Evolutionary conservation across 768 basidiomycete species (phyloP).

Genomic region (Glaciozyma martinii): DNA sequence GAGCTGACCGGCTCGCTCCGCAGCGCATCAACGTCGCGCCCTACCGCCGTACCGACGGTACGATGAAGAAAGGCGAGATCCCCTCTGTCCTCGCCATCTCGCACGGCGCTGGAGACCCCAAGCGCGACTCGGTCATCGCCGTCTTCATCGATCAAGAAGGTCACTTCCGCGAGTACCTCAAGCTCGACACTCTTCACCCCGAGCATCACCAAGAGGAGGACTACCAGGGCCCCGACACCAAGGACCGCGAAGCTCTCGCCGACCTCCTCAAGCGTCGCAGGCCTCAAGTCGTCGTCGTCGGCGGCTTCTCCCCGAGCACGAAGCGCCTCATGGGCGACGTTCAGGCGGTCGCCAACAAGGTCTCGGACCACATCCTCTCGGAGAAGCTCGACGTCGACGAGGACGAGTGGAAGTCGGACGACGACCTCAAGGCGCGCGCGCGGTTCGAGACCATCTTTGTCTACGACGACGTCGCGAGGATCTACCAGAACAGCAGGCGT

Average conservation of each 20-base stretch:
- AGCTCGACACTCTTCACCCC: slow-evolving; percentile 65
- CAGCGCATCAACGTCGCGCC: slow-evolving; percentile 26
- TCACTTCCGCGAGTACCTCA: slow-evolving; percentile 77
- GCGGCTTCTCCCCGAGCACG: slow-evolving; percentile 55
- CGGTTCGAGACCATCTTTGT: slow-evolving; percentile 57
- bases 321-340: slow-evolving; percentile 33
- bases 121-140: slow-evolving; percentile 75
- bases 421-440: slow-evolving; percentile 44
- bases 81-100: slow-evolving; percentile 79
- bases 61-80: slow-evolving; percentile 61
- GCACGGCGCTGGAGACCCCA: slow-evolving; percentile 90
- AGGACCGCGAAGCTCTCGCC: slow-evolving; percentile 50
- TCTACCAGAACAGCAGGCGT: slow-evolving; percentile 84
- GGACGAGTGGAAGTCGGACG: background rate
- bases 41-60: slow-evolving; percentile 42
- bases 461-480: slow-evolving; percentile 80
- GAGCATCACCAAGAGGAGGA: background rate
- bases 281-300: slow-evolving; percentile 80
- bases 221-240: background rate
- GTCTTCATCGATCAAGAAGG: slow-evolving; percentile 83
- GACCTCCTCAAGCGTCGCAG: slow-evolving; percentile 72
- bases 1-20: background rate
- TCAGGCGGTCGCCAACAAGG: background rate
- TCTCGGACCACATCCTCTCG: background rate
- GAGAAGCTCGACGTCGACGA: slow-evolving; percentile 10